Conservation (phyloP, 2,329 filamentous ascomycete species). For the Apiospora pterosperma region DNA sequence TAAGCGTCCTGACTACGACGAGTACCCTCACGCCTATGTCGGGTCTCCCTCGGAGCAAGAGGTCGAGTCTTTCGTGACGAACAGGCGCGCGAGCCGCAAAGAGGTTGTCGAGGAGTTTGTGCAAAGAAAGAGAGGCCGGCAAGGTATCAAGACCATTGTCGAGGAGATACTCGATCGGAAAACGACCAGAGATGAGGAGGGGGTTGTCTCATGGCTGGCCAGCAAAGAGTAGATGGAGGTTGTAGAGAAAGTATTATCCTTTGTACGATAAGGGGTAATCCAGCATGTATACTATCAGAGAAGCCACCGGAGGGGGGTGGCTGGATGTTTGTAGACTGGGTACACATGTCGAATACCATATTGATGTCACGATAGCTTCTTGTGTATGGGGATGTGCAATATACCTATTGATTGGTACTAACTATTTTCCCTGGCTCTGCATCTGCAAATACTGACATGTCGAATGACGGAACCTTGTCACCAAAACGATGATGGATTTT, state of each 20-base stretch:
- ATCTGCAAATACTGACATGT: neutral
- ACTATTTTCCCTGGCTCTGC: neutral
- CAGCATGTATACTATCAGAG: constrained; percentile 11
- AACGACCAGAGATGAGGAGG: constrained; percentile 40
- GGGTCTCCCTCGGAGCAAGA: constrained; percentile 72
- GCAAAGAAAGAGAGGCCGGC: constrained; percentile 56
- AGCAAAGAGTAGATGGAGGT: constrained; percentile 29
- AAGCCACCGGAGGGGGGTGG: neutral
- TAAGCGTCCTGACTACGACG: constrained; percentile 54
- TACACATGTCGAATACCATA: neutral
- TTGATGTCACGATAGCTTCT: neutral
- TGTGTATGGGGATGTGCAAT: neutral
- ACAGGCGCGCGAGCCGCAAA: constrained; percentile 39
- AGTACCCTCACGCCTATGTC: constrained; percentile 71
- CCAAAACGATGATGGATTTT: neutral
- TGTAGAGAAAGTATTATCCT: neutral
- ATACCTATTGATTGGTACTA: neutral
- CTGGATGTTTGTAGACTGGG: neutral
- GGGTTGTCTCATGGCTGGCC: constrained; percentile 31
- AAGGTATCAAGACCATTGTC: constrained; percentile 67
- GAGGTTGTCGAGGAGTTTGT: constrained; percentile 65
- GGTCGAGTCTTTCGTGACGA: constrained; percentile 42
- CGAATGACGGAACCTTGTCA: too few relatives aligned
- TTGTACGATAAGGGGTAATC: constrained; percentile 1
- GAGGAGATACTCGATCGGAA: constrained; percentile 65